phyloP scores from a whole-genome alignment of 495 filamentous ascomycete genomes.

The Penicillium lividum region DNA sequence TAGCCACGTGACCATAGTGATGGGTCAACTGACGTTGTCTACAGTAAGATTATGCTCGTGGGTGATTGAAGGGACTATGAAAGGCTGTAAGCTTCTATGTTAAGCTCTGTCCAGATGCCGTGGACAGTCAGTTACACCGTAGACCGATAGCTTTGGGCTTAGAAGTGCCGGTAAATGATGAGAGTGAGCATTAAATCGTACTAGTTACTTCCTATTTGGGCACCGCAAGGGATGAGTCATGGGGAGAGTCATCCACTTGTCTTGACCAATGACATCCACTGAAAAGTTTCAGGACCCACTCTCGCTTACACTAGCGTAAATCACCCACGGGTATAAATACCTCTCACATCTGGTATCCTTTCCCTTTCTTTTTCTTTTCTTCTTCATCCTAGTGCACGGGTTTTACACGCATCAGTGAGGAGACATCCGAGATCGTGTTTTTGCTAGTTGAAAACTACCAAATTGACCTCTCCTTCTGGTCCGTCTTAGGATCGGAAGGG shows the following conservation, averaged over 20 bases:
- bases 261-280: background rate
- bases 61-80: background rate
- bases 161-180: background rate
- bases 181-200: background rate
- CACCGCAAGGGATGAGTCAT: conserved; percentile 4
- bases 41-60: background rate
- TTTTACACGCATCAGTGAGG: conserved; percentile 60
- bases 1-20: conserved; percentile 20
- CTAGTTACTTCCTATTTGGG: conserved; percentile 11
- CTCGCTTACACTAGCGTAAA: conserved; percentile 40
- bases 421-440: conserved; percentile 60
- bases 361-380: conserved; percentile 43
- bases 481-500: conserved; percentile 45
- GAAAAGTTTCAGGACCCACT: background rate
- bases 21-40: background rate
- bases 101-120: background rate
- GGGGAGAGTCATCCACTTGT: background rate
- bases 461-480: conserved; percentile 49
- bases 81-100: background rate
- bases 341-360: conserved; percentile 1
- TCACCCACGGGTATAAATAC: conserved; percentile 24
- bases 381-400: conserved; percentile 56
- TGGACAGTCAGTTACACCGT: background rate
- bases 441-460: conserved; percentile 64
- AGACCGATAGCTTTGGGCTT: background rate